Percentiles rank a stretch among this genome's conserved stretches.
phyloP scores from a whole-genome alignment of 1,139 yeast species.

The Blastobotrys raffinosifermentans region DNA sequence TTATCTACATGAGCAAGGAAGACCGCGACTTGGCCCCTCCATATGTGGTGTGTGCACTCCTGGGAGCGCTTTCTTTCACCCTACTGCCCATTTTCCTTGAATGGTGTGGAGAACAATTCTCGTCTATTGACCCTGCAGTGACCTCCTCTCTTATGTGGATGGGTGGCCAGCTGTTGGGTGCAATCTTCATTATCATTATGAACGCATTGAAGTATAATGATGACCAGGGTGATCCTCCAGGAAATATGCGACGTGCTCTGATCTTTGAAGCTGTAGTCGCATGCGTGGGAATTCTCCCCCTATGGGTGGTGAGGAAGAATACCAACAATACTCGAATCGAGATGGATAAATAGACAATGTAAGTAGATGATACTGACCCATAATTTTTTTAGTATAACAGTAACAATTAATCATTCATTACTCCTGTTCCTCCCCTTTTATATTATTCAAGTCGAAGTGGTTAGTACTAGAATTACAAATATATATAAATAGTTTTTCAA shows the following conservation, averaged over 20 bases:
- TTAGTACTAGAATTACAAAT: too few species aligned
- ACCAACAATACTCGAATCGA: constrained; percentile 18
- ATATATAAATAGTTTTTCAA: too few species aligned
- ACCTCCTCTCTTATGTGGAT: constrained; percentile 31
- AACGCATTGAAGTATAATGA: constrained; percentile 28
- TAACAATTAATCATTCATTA: too few species aligned
- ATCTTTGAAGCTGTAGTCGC: constrained; percentile 33
- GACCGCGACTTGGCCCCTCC: constrained; percentile 29
- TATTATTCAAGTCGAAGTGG: too few species aligned
- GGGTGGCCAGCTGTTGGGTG: constrained; percentile 34
- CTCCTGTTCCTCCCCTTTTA: too few species aligned
- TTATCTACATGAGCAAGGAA: constrained; percentile 29
- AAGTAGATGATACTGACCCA: neutral
- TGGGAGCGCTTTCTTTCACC: constrained; percentile 34
- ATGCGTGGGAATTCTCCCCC: constrained; percentile 24
- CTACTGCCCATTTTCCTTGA: constrained; percentile 32
- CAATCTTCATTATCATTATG: constrained; percentile 32
- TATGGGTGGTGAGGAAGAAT: constrained; percentile 17
- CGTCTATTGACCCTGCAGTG: constrained; percentile 33
- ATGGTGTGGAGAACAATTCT: constrained; percentile 33
- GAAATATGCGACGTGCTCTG: constrained; percentile 31
- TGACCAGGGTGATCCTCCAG: constrained; percentile 29
- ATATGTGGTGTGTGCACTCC: constrained; percentile 29
- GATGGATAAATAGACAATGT: constrained; percentile 13
- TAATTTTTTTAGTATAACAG: neutral